phyloP scores from a whole-genome alignment of 2,329 filamentous ascomycete genomes.

The Clarireedia sp. region DNA sequence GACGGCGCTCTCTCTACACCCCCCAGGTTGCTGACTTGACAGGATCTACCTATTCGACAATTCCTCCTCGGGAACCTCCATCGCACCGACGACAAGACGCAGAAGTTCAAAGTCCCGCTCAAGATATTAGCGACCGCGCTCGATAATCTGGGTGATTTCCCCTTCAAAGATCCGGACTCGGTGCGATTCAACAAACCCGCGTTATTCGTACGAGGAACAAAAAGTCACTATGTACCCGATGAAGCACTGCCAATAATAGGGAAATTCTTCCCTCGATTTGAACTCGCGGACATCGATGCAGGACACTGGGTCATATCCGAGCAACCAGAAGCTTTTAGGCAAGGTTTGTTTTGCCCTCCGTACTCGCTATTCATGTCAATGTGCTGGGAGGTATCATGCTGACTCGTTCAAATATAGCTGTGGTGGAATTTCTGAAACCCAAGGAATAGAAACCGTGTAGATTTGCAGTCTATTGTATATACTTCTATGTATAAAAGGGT shows the following conservation, averaged over 20 bases:
- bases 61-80: constrained; percentile 85
- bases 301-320: constrained; percentile 91
- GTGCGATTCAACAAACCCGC: constrained; percentile 67
- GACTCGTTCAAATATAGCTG: constrained; percentile 35
- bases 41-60: constrained; percentile 66
- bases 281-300: constrained; percentile 64
- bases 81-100: constrained; percentile 42
- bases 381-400: background rate
- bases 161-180: constrained; percentile 65
- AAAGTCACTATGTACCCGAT: constrained; percentile 72
- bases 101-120: constrained; percentile 75
- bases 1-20: background rate
- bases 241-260: constrained; percentile 73
- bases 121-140: constrained; percentile 59
- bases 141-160: constrained; percentile 73
- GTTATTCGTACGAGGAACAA: constrained; percentile 71
- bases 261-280: constrained; percentile 72
- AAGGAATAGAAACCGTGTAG: constrained; percentile 35
- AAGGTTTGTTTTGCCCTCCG: constrained; percentile 44
- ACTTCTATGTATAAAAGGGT: constrained; percentile 26
- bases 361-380: background rate
- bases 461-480: constrained; percentile 24
- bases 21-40: background rate
- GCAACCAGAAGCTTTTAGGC: constrained; percentile 69
- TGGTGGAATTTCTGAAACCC: constrained; percentile 53